Percentiles rank a stretch among this genome's conserved stretches.
Conservation (phyloP, 1,284 basidiomycete genomes). For the Agroathelia rolfsii region DNA sequence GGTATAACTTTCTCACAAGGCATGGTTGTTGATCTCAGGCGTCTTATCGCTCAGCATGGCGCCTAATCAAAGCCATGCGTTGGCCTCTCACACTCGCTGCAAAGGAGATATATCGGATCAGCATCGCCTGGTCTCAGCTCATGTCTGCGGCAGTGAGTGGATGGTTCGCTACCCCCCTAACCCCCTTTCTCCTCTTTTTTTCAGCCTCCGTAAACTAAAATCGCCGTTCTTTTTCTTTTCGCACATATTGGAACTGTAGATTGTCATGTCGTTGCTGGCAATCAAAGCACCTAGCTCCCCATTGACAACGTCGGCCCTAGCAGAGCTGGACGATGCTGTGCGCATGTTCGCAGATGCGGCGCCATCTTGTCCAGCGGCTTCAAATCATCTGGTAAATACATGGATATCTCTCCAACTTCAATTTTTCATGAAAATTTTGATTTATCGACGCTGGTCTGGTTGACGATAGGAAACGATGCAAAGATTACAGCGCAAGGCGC, state of each 20-base stretch:
- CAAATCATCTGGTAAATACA: slow-evolving; percentile 36
- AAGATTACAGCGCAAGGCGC: slow-evolving; percentile 41
- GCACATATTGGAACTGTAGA: no score
- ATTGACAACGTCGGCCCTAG: slow-evolving; percentile 41
- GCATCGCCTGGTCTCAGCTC: slow-evolving; percentile 48
- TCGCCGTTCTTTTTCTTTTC: slow-evolving; percentile 5
- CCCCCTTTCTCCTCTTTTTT: not conserved
- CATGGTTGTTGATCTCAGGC: no score
- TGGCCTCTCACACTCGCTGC: slow-evolving; percentile 31
- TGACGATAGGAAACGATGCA: slow-evolving; percentile 44
- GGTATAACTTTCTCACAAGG: no score
- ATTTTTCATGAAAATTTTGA: slow-evolving; percentile 1
- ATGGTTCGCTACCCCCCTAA: no score
- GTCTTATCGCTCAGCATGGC: slow-evolving; percentile 59
- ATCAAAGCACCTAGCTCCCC: slow-evolving; percentile 47
- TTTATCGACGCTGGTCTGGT: no score
- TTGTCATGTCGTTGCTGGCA: slow-evolving; percentile 58
- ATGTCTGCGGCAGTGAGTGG: slow-evolving; percentile 54
- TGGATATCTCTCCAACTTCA: slow-evolving; percentile 1
- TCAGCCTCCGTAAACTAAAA: slow-evolving; percentile 1
- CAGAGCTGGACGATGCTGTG: slow-evolving; percentile 43
- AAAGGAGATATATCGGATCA: slow-evolving; percentile 33
- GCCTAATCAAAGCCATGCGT: slow-evolving; percentile 40
- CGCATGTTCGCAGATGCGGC: slow-evolving; percentile 44
- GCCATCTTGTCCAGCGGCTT: slow-evolving; percentile 34